phyloP scores from a whole-genome alignment of 345 rosid genomes.

The Excoecaria cochinchinensis region DNA sequence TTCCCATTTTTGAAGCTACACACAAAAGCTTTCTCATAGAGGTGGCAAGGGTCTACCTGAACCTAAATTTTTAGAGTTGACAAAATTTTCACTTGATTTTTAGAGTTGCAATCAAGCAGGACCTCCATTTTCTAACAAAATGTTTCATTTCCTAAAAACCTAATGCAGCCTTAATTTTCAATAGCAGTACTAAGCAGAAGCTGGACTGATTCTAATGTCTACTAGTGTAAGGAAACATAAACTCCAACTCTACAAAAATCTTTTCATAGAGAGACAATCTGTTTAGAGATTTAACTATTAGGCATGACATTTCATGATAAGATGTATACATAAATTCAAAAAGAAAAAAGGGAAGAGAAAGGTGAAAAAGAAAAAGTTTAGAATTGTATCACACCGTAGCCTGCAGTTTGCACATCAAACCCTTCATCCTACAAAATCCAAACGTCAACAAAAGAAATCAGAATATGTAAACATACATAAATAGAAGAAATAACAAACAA shows the following conservation, averaged over 20 bases:
- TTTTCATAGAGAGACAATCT: not conserved
- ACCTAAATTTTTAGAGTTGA: too few relatives aligned
- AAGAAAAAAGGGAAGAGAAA: not conserved
- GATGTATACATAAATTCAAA: not conserved
- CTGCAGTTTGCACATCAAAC: conserved; percentile 90
- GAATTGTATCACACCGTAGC: conserved; percentile 59
- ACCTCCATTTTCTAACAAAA: too few relatives aligned
- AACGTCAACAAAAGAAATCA: conserved; percentile 6
- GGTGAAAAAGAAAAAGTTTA: not conserved
- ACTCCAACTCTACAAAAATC: not conserved
- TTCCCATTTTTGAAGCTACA: too few relatives aligned
- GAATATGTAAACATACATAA: not conserved
- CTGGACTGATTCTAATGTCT: not conserved
- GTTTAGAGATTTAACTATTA: not conserved
- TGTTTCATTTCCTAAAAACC: too few relatives aligned
- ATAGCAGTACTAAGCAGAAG: too few relatives aligned
- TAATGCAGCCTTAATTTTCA: too few relatives aligned
- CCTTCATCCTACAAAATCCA: conserved; percentile 72
- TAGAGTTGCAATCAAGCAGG: too few relatives aligned
- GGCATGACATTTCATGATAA: not conserved
- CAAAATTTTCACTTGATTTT: too few relatives aligned
- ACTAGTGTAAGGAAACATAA: not conserved
- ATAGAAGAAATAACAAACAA: not conserved
- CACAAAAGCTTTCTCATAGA: too few relatives aligned
- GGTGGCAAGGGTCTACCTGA: too few relatives aligned